Percentiles rank a stretch among this genome's conserved stretches.
Conservation (phyloP, 129 eudicot species). For the Mikania micrantha region DNA sequence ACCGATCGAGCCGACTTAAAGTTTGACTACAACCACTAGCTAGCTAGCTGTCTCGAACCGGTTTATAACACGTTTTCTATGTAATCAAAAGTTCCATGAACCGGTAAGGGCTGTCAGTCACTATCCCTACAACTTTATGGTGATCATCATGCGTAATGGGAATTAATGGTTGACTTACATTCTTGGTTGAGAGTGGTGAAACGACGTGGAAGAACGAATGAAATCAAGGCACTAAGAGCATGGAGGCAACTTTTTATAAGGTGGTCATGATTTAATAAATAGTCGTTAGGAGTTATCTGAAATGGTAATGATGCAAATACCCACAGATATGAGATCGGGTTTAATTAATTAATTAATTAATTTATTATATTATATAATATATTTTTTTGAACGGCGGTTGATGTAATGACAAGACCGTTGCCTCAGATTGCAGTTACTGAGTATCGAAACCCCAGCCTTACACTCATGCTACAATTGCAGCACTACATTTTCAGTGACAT, state of each 20-base stretch:
- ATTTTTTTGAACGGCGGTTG: too few relatives aligned
- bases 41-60: neutral
- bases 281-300: neutral
- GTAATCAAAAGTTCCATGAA: neutral
- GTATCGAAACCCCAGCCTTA: too few relatives aligned
- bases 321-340: neutral
- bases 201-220: conserved; percentile 2
- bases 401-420: too few relatives aligned
- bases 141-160: conserved; percentile 2
- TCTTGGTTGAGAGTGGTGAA: neutral
- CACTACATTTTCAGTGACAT: too few relatives aligned
- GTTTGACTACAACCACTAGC: neutral
- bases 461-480: too few relatives aligned
- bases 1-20: too few relatives aligned
- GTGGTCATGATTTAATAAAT: neutral
- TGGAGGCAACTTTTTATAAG: neutral
- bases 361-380: too few relatives aligned
- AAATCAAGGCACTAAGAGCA: neutral
- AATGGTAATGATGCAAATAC: neutral
- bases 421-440: too few relatives aligned
- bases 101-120: neutral
- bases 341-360: too few relatives aligned
- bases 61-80: neutral
- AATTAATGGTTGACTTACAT: neutral
- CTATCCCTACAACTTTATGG: neutral